Evolutionary conservation across 164 flowering plant genomes (phyloP).

Genomic region (Vitis vinifera): ASM3070453v1 NC_081812.1:21740501-21741000

Average conservation of each 20-base stretch:
- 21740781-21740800: slow-evolving; percentile 14
- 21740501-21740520: background rate
- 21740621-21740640: background rate
- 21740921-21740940: slow-evolving; percentile 25
- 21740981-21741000: slow-evolving; percentile 7
- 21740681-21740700: background rate
- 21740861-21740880: slow-evolving; percentile 17
- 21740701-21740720: slow-evolving; percentile 6
- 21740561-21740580: background rate
- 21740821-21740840: slow-evolving; percentile 15
- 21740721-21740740: background rate
- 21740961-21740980: too few species aligned
- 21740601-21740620: background rate
- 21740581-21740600: slow-evolving; percentile 8
- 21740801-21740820: slow-evolving; percentile 5
- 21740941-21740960: too few species aligned
- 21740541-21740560: background rate
- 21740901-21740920: too few species aligned
- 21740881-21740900: background rate
- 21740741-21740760: background rate
- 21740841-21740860: slow-evolving; percentile 17
- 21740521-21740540: slow-evolving; percentile 4
- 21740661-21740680: background rate
- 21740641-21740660: background rate
- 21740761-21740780: background rate